Conservation (phyloP, 495 filamentous ascomycete species). For the Cudoniella acicularis region DNA sequence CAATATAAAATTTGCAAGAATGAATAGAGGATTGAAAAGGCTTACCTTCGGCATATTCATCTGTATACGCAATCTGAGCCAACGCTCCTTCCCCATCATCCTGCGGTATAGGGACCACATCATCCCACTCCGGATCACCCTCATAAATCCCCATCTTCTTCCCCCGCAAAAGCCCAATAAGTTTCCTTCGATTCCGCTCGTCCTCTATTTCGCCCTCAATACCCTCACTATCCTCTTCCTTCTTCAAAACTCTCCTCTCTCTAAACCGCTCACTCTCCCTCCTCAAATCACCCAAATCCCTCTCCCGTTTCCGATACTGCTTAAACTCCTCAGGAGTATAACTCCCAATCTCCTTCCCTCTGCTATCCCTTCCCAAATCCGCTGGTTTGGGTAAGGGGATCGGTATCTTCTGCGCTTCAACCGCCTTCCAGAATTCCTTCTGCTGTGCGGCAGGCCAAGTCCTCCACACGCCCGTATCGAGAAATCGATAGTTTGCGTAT, state of each 20-base stretch:
- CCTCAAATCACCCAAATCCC: slow-evolving; percentile 27
- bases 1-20: neutral
- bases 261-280: slow-evolving; percentile 26
- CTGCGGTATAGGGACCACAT: slow-evolving; percentile 76
- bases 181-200: slow-evolving; percentile 38
- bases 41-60: slow-evolving; percentile 82
- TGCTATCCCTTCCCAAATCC: slow-evolving; percentile 40
- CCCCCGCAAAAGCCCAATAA: slow-evolving; percentile 45
- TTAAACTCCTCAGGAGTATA: slow-evolving; percentile 38
- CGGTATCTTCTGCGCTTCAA: slow-evolving; percentile 43
- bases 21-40: slow-evolving; percentile 1
- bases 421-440: slow-evolving; percentile 45
- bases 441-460: slow-evolving; percentile 21
- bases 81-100: slow-evolving; percentile 78
- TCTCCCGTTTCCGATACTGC: slow-evolving; percentile 21
- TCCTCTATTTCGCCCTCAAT: slow-evolving; percentile 39
- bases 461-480: slow-evolving; percentile 18
- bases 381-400: slow-evolving; percentile 30
- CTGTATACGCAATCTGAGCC: slow-evolving; percentile 82
- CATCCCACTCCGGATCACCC: slow-evolving; percentile 73
- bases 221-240: slow-evolving; percentile 26
- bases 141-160: slow-evolving; percentile 50
- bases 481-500: slow-evolving; percentile 19
- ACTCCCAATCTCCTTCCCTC: slow-evolving; percentile 35
- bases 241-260: neutral